These are phyloP conservation scores for Stachybotrys chlorohalonatus DNA, from an alignment of 2,329 filamentous ascomycete genomes.

Conservation along the genomic window DNA sequence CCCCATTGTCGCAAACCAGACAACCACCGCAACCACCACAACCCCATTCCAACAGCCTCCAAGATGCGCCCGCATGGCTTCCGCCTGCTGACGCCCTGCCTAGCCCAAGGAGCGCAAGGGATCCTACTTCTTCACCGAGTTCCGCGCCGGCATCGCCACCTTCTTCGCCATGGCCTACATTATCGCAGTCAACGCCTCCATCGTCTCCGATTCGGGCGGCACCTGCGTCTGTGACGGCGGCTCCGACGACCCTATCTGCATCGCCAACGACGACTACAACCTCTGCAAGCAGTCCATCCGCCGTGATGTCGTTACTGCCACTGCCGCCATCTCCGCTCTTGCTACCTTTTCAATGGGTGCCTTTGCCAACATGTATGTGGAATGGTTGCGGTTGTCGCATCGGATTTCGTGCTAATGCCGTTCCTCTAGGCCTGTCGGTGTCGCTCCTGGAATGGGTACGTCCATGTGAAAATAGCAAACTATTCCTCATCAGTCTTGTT, in stretches of 20 bases:
- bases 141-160: constrained; percentile 73
- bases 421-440: constrained; percentile 20
- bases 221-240: constrained; percentile 62
- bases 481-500: not conserved
- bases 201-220: constrained; percentile 57
- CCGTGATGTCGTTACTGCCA: constrained; percentile 75
- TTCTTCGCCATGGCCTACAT: constrained; percentile 59
- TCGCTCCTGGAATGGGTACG: constrained; percentile 33
- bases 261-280: constrained; percentile 46
- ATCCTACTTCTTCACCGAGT: constrained; percentile 72
- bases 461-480: not conserved
- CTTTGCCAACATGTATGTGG: constrained; percentile 60
- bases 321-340: constrained; percentile 71
- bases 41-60: not conserved
- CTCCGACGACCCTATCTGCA: constrained; percentile 42
- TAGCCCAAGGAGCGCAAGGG: constrained; percentile 64
- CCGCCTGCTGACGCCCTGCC: not conserved
- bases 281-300: constrained; percentile 58
- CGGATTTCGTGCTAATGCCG: not conserved
- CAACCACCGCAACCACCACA: not conserved
- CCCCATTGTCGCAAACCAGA: not conserved
- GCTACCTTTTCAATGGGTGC: constrained; percentile 78
- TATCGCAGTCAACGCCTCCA: constrained; percentile 43
- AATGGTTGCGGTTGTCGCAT: not conserved
- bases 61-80: not conserved